These are phyloP conservation scores for Cryptococcus sp. DNA, from an alignment of 1,284 basidiomycete species.

Conservation along the genomic window DNA sequence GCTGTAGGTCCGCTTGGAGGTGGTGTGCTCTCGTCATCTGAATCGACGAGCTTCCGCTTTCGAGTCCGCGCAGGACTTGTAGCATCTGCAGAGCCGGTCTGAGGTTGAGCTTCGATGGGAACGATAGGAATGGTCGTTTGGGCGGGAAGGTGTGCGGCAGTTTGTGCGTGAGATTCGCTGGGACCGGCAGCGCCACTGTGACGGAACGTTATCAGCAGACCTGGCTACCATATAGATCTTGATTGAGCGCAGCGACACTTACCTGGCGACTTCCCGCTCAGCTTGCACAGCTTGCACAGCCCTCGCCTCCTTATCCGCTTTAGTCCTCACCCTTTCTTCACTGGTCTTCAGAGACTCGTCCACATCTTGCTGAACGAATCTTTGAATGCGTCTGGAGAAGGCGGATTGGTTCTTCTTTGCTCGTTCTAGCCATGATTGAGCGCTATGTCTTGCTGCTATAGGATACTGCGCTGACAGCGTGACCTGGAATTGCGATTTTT, in stretches of 20 bases:
- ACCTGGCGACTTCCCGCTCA: background rate
- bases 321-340: slow-evolving; percentile 20
- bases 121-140: background rate
- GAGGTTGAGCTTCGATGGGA: background rate
- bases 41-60: slow-evolving; percentile 10
- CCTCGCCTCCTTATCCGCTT: background rate
- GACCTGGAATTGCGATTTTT: background rate
- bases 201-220: too few relatives aligned
- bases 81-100: background rate
- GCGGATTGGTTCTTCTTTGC: slow-evolving; percentile 40
- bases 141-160: background rate
- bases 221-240: too few relatives aligned
- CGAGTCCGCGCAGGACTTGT: background rate
- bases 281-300: background rate
- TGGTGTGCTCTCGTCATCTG: slow-evolving; percentile 5
- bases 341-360: slow-evolving; percentile 34
- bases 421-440: slow-evolving; percentile 48
- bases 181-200: too few relatives aligned
- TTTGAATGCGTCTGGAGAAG: slow-evolving; percentile 26
- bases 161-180: too few relatives aligned
- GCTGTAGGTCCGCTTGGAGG: too few relatives aligned
- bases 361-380: slow-evolving; percentile 19
- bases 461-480: slow-evolving; percentile 19
- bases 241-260: background rate
- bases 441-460: slow-evolving; percentile 30